Conservation (phyloP, 2,329 filamentous ascomycete species). For the Biscogniauxia mediterranea region DNA sequence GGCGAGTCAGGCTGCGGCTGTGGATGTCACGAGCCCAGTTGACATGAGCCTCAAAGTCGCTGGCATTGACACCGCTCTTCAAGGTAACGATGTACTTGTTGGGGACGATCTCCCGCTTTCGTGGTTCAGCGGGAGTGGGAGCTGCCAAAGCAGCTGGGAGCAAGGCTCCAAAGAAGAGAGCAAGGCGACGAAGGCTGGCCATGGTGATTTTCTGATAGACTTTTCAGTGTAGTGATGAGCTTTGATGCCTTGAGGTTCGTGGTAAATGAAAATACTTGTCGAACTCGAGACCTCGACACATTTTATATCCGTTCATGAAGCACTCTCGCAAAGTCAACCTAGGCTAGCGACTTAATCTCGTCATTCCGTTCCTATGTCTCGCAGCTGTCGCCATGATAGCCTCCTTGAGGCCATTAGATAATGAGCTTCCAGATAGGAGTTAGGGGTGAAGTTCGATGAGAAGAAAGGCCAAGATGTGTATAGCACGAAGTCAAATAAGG, state of each 20-base stretch:
- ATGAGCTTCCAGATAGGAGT: conserved; percentile 21
- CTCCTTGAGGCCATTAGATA: conserved; percentile 13
- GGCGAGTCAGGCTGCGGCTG: conserved; percentile 35
- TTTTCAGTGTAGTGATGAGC: neutral
- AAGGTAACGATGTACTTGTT: conserved; percentile 33
- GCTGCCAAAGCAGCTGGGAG: conserved; percentile 30
- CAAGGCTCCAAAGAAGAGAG: conserved; percentile 31
- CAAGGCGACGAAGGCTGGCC: conserved; percentile 29
- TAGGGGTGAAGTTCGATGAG: conserved; percentile 8
- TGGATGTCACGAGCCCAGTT: conserved; percentile 36
- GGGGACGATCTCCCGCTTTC: conserved; percentile 24
- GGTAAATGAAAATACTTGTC: conserved; percentile 3
- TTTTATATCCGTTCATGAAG: conserved; percentile 18
- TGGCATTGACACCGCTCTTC: conserved; percentile 29
- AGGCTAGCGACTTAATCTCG: conserved; percentile 10
- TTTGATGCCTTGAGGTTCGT: conserved; percentile 5
- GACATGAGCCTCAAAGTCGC: conserved; percentile 35
- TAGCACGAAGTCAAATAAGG: conserved; percentile 24
- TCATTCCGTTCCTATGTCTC: conserved; percentile 14
- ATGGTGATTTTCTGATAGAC: conserved; percentile 14
- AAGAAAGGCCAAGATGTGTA: conserved; percentile 7
- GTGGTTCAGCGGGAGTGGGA: conserved; percentile 22
- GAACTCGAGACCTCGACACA: conserved; percentile 2
- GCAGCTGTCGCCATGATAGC: conserved; percentile 13
- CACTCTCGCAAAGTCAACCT: neutral